Percentiles rank a stretch among this genome's conserved stretches.
phyloP scores from a whole-genome alignment of 2,329 filamentous ascomycete genomes.

The Penicillium sp. region DNA sequence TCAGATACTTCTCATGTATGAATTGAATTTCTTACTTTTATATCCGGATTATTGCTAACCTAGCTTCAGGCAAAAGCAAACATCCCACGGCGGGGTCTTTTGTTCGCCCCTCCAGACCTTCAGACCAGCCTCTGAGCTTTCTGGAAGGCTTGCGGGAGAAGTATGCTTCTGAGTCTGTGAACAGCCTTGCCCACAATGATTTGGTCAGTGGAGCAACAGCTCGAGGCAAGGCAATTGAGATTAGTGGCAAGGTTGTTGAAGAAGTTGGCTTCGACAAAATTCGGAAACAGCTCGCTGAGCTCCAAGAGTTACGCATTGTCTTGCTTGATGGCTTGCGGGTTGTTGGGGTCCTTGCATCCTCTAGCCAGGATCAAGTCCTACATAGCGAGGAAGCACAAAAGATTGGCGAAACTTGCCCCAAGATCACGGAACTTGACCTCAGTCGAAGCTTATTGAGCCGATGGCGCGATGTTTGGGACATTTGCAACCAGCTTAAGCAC shows the following conservation, averaged over 20 bases:
- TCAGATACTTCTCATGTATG: constrained; percentile 79
- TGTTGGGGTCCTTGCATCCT: constrained; percentile 33
- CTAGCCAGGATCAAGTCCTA: constrained; percentile 15
- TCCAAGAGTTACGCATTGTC: constrained; percentile 75
- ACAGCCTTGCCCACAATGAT: constrained; percentile 27
- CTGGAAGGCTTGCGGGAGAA: constrained; percentile 77
- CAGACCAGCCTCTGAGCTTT: constrained; percentile 70
- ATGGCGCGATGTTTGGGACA: constrained; percentile 65
- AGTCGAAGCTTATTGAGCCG: constrained; percentile 77
- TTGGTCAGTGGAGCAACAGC: constrained; percentile 1
- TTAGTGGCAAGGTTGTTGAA: constrained; percentile 81
- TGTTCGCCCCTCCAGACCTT: constrained; percentile 71
- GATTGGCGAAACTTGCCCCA: constrained; percentile 59
- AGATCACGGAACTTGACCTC: constrained; percentile 73
- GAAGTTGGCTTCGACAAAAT: constrained; percentile 97
- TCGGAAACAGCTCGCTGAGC: constrained; percentile 69
- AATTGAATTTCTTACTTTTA: constrained; percentile 1
- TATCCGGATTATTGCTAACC: constrained; percentile 16
- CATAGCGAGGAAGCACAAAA: constrained; percentile 35
- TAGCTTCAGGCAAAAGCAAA: constrained; percentile 55
- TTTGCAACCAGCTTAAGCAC: constrained; percentile 68
- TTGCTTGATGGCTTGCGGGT: constrained; percentile 78
- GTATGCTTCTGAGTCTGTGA: constrained; percentile 66
- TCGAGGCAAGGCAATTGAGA: constrained; percentile 60
- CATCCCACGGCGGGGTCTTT: constrained; percentile 79